phyloP scores from a whole-genome alignment of 2,329 filamentous ascomycete genomes.

The Paramyrothecium roridum region DNA sequence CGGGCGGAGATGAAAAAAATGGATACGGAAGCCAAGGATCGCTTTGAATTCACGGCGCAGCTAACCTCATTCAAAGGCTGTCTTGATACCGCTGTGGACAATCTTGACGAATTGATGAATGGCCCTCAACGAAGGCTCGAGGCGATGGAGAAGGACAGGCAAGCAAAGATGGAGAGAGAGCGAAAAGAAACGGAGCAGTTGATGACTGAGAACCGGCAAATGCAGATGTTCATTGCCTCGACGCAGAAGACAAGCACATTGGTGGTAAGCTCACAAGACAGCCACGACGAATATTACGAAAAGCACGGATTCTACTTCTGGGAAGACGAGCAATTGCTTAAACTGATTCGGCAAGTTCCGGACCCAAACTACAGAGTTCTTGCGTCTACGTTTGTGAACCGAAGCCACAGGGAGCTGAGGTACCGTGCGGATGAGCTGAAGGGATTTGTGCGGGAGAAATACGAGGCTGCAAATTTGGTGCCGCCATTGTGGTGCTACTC shows the following conservation, averaged over 20 bases:
- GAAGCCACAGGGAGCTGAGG: constrained; percentile 13
- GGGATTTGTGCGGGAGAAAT: constrained; percentile 13
- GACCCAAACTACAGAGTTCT: constrained; percentile 10
- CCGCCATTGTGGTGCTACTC: constrained; percentile 22
- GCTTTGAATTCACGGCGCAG: not conserved
- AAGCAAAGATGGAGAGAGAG: not conserved
- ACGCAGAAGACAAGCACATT: constrained; percentile 7
- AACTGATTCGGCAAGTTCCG: constrained; percentile 13
- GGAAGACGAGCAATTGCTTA: constrained; percentile 22
- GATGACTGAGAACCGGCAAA: constrained; percentile 1
- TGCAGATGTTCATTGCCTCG: constrained; percentile 12
- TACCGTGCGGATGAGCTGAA: constrained; percentile 15
- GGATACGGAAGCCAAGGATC: not conserved
- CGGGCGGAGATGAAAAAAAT: constrained; percentile 2
- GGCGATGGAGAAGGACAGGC: constrained; percentile 1
- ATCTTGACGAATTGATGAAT: constrained; percentile 4
- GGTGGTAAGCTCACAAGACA: not conserved
- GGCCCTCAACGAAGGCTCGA: constrained; percentile 3
- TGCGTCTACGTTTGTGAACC: constrained; percentile 8
- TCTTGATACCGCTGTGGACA: constrained; percentile 2
- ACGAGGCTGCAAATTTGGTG: constrained; percentile 5
- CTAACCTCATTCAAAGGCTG: not conserved
- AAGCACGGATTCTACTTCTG: constrained; percentile 18
- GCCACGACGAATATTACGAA: constrained; percentile 11
- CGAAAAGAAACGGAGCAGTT: constrained; percentile 3